These are phyloP conservation scores for Phytopythium aichiense DNA, from an alignment of 352 stramenopile species.

Conservation along the genomic window DNA sequence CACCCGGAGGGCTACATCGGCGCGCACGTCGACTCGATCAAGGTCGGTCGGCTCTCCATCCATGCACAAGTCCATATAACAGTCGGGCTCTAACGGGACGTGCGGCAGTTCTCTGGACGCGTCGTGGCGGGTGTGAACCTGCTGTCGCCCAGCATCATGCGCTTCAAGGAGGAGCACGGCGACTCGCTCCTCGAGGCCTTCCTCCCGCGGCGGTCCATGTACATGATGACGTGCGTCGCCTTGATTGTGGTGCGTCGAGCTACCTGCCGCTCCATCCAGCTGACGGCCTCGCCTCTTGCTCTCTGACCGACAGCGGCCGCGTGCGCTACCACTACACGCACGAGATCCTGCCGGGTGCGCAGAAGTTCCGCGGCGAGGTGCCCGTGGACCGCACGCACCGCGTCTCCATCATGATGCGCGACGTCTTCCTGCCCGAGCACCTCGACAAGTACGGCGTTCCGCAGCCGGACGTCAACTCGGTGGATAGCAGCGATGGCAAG, in stretches of 20 bases:
- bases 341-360: slow-evolving; percentile 68
- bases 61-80: neutral
- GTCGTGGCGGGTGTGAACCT: slow-evolving; percentile 76
- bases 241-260: neutral
- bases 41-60: slow-evolving; percentile 21
- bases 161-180: slow-evolving; percentile 78
- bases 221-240: slow-evolving; percentile 80
- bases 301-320: slow-evolving; percentile 30
- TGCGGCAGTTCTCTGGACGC: slow-evolving; percentile 63
- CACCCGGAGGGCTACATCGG: slow-evolving; percentile 81
- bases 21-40: slow-evolving; percentile 83
- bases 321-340: slow-evolving; percentile 86
- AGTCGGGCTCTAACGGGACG: neutral
- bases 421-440: slow-evolving; percentile 49
- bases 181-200: slow-evolving; percentile 63
- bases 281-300: slow-evolving; percentile 3
- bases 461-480: slow-evolving; percentile 16
- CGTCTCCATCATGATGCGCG: slow-evolving; percentile 83
- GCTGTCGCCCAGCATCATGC: slow-evolving; percentile 79
- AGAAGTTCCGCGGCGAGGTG: slow-evolving; percentile 50
- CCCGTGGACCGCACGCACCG: slow-evolving; percentile 65
- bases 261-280: neutral
- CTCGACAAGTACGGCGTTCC: slow-evolving; percentile 32
- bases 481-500: neutral
- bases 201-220: slow-evolving; percentile 73